Evolutionary conservation across 164 flowering plant genomes (phyloP).

Genomic region (Sedum album): DNA sequence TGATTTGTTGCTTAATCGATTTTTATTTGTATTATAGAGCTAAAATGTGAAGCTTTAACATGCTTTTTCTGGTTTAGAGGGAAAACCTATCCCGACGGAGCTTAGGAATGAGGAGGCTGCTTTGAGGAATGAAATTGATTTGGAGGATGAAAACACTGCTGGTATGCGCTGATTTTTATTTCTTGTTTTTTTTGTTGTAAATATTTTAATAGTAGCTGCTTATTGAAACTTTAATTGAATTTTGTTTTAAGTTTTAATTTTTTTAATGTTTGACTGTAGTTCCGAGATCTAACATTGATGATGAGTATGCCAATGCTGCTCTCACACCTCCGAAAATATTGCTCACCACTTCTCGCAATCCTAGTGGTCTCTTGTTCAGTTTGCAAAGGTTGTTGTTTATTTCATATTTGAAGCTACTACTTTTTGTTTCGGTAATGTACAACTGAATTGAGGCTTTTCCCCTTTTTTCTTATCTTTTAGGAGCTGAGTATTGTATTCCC

Average conservation of each 20-base stretch:
- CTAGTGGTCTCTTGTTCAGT: slow-evolving; percentile 84
- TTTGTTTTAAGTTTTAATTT: neutral
- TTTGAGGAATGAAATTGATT: too few relatives aligned
- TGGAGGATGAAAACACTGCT: too few relatives aligned
- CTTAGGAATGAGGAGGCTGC: slow-evolving; percentile 22
- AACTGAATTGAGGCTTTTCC: neutral
- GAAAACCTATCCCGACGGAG: slow-evolving; percentile 95
- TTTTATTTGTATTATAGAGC: too few relatives aligned
- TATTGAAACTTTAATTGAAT: neutral
- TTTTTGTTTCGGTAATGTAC: neutral
- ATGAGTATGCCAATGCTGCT: slow-evolving; percentile 88
- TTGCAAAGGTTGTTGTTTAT: slow-evolving; percentile 59
- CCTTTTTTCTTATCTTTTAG: slow-evolving; percentile 25
- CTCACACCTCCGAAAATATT: slow-evolving; percentile 78
- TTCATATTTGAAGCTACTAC: neutral
- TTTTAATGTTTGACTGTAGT: slow-evolving; percentile 26
- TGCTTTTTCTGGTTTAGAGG: too few relatives aligned
- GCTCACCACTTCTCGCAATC: slow-evolving; percentile 86
- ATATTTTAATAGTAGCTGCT: too few relatives aligned
- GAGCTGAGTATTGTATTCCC: slow-evolving; percentile 88
- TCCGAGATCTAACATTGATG: slow-evolving; percentile 71
- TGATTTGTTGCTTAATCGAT: too few relatives aligned
- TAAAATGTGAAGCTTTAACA: too few relatives aligned
- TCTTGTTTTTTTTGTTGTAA: neutral
- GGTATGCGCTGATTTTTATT: too few relatives aligned